Evolutionary conservation across 257 asterid genomes (phyloP).

Genomic region (Fraxinus cuspidata): DNA sequence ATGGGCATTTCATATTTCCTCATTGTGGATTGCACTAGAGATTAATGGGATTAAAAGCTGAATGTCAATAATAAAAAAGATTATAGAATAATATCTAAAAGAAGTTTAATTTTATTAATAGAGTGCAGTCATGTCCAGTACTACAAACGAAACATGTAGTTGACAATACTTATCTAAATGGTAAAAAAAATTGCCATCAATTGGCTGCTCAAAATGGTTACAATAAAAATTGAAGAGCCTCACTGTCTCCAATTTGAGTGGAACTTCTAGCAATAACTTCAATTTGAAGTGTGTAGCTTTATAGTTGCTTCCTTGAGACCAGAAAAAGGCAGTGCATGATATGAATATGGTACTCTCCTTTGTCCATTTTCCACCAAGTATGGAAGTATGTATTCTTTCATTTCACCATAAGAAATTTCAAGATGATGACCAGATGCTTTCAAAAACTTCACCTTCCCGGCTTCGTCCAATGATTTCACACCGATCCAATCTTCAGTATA

Average conservation of each 20-base stretch:
- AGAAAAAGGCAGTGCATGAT: constrained; percentile 19
- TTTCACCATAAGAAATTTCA: constrained; percentile 52
- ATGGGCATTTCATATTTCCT: not conserved
- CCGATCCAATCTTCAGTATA: constrained; percentile 94
- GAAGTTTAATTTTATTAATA: not conserved
- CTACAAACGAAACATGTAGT: not conserved
- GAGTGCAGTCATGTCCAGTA: not conserved
- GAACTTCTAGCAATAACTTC: not conserved
- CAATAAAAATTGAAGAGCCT: not conserved
- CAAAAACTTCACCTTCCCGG: constrained; percentile 79
- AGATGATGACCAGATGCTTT: constrained; percentile 72
- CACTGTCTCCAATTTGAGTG: not conserved
- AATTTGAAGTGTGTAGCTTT: constrained; percentile 27
- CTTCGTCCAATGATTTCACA: constrained; percentile 69
- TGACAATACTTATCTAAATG: not conserved
- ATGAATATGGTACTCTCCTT: constrained; percentile 23
- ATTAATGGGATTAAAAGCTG: not conserved
- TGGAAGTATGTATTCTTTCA: constrained; percentile 66
- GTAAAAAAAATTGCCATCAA: not conserved
- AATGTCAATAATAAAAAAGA: no score
- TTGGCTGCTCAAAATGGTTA: not conserved
- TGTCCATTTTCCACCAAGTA: constrained; percentile 57
- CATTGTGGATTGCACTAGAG: not conserved
- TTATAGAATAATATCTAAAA: no score
- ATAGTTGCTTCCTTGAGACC: constrained; percentile 31